Base-by-base conservation (phyloP, 1,284 basidiomycete genomes). In the Macrocybe sp. region DNA sequence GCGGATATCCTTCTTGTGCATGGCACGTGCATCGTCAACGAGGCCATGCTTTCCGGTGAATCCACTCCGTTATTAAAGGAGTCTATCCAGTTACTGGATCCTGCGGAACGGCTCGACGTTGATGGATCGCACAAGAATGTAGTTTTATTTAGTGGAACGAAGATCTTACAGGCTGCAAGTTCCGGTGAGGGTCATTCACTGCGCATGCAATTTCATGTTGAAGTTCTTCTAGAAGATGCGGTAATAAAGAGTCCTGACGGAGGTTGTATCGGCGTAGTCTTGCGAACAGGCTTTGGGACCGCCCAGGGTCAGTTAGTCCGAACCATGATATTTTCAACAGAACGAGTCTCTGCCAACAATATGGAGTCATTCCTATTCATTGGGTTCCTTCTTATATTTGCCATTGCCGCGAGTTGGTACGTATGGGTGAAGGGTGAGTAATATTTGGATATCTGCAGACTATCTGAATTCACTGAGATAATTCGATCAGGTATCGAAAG, bases 241-340 rank as follows among this genome's bases (percentile, higher is more conserved):
- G 67, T 79, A 22, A 22, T 22, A 36, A 73, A 78, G 54, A 91
- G 92, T 1, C 92, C 94, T 1, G 92, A 96, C 60, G 83, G 80
- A 12, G 93, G 93, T 29, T 95, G 92, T 64, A 81, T 96, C 16
- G 93, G 92, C 6, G 75, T 94, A 35, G 92, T 97, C 6, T 76
- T 97, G 35, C 84, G 92, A 50, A 97, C 95, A n/a, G 94, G 95
- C 3, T 97, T 97, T 62, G 94, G 95, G 16, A 97, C 95, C 3
- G 85, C 92, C 1, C 95, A 97, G 66, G 94, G 95, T 45, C 92
- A 96, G 66, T 82, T 97, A 40, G 92, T 97, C 34, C 77, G 94
- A 55, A 97, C 94, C 1, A 97, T 97, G 94, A 93, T 97, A 53
- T 97, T 97, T 73, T 94, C 91, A 3, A 93, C 91, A 1, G 94